These are phyloP conservation scores for Clavispora santaluciae DNA, from an alignment of 805 yeast genomes.

Conservation along the genomic window DNA sequence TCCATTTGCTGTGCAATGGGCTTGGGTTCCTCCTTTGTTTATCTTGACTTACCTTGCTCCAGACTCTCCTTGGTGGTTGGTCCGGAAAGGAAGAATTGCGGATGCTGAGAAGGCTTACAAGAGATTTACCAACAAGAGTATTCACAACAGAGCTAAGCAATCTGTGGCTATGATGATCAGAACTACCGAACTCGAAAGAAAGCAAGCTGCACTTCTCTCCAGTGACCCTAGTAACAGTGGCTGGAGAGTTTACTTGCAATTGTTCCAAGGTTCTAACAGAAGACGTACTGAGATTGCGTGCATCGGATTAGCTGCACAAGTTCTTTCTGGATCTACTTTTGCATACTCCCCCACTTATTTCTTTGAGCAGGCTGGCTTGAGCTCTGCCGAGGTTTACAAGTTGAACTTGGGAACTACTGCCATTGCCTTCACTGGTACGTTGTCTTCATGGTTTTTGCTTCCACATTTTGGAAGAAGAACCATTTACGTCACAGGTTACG, in stretches of 20 bases:
- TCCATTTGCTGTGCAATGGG: constrained; percentile 60
- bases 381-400: constrained; percentile 5
- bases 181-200: constrained; percentile 25
- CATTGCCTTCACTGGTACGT: constrained; percentile 8
- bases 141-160: constrained; percentile 14
- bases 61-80: constrained; percentile 57
- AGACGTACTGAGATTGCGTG: constrained; percentile 9
- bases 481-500: constrained; percentile 6
- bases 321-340: constrained; percentile 9
- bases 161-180: constrained; percentile 24
- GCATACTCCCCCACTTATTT: constrained; percentile 9
- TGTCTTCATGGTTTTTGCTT: constrained; percentile 8
- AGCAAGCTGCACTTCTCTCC: constrained; percentile 24
- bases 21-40: constrained; percentile 49
- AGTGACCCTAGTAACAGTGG: constrained; percentile 14
- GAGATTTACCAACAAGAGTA: constrained; percentile 10
- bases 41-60: constrained; percentile 44
- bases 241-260: constrained; percentile 21
- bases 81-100: constrained; percentile 33
- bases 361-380: constrained; percentile 11
- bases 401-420: constrained; percentile 10
- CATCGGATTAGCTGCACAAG: constrained; percentile 8
- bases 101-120: constrained; percentile 38
- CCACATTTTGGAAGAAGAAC: constrained; percentile 5
- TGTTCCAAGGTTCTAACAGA: constrained; percentile 5